These are phyloP conservation scores for Calocybe cyanea DNA, from an alignment of 768 basidiomycete species.

Conservation along the genomic window DNA sequence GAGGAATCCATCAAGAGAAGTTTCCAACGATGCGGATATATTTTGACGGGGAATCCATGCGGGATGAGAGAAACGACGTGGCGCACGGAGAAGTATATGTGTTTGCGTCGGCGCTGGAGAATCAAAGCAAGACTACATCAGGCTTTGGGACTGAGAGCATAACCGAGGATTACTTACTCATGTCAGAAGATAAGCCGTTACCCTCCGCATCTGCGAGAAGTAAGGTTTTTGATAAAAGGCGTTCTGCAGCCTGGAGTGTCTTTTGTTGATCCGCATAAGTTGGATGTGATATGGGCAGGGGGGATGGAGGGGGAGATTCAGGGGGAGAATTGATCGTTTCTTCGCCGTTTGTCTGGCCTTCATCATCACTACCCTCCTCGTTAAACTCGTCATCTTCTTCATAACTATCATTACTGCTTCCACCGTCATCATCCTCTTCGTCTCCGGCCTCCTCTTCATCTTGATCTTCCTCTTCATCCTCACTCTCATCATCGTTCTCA, in stretches of 20 bases:
- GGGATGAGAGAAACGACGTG: constrained; percentile 42
- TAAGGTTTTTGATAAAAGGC: constrained; percentile 30
- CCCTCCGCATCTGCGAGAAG: constrained; percentile 26
- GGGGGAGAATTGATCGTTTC: constrained; percentile 8
- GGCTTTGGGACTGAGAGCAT: neutral
- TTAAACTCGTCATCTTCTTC: constrained; percentile 13
- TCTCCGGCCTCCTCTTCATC: constrained; percentile 14
- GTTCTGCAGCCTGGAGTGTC: constrained; percentile 26
- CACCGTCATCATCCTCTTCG: constrained; percentile 18
- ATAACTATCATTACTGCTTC: too few species aligned
- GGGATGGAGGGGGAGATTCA: constrained; percentile 14
- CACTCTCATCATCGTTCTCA: constrained; percentile 19
- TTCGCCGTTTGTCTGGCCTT: constrained; percentile 4
- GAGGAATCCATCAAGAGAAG: constrained; percentile 36
- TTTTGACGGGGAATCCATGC: constrained; percentile 47
- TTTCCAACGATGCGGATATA: constrained; percentile 33
- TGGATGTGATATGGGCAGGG: constrained; percentile 6
- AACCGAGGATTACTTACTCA: constrained; percentile 19
- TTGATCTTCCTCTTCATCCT: constrained; percentile 17
- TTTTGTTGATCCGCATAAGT: constrained; percentile 24
- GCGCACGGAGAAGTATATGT: constrained; percentile 43
- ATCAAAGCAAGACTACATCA: neutral
- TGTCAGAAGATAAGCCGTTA: constrained; percentile 25
- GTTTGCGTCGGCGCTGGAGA: constrained; percentile 40
- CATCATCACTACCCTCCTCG: constrained; percentile 8